Conservation (phyloP, 208 protist genomes). For the Trypanosoma platydactyli region DNA sequence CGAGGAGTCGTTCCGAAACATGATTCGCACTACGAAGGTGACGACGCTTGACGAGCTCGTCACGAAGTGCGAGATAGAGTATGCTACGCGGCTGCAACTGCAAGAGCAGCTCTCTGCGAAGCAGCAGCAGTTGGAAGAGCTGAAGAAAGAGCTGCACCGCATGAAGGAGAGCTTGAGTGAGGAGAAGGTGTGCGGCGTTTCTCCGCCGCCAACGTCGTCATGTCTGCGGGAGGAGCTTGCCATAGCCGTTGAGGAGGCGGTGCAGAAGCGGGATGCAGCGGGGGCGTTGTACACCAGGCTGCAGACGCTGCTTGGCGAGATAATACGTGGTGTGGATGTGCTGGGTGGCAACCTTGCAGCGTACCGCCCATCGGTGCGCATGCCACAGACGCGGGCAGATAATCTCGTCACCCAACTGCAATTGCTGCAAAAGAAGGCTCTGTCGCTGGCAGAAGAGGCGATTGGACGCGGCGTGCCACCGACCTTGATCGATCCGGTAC, state of each 20-base stretch:
- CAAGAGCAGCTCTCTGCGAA: constrained; percentile 39
- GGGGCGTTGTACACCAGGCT: constrained; percentile 24
- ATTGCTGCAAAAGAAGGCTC: constrained; percentile 47
- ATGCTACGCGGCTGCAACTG: constrained; percentile 71
- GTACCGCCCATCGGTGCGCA: constrained; percentile 46
- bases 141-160: constrained; percentile 26
- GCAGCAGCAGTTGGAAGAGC: constrained; percentile 25
- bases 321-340: constrained; percentile 40
- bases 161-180: constrained; percentile 5
- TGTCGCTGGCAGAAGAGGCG: constrained; percentile 62
- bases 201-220: constrained; percentile 21
- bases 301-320: constrained; percentile 32
- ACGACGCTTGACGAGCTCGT: constrained; percentile 39
- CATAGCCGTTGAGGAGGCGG: constrained; percentile 39
- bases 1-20: constrained; percentile 87
- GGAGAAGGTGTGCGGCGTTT: constrained; percentile 14
- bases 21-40: constrained; percentile 88
- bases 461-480: not conserved
- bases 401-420: constrained; percentile 41
- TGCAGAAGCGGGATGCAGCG: constrained; percentile 22
- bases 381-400: constrained; percentile 27
- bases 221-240: constrained; percentile 46
- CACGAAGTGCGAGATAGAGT: constrained; percentile 45
- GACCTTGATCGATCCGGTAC: not conserved
- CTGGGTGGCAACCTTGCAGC: constrained; percentile 27